These are phyloP conservation scores for Haberlea rhodopensis DNA, from an alignment of 257 asterid genomes.

Conservation along the genomic window DNA sequence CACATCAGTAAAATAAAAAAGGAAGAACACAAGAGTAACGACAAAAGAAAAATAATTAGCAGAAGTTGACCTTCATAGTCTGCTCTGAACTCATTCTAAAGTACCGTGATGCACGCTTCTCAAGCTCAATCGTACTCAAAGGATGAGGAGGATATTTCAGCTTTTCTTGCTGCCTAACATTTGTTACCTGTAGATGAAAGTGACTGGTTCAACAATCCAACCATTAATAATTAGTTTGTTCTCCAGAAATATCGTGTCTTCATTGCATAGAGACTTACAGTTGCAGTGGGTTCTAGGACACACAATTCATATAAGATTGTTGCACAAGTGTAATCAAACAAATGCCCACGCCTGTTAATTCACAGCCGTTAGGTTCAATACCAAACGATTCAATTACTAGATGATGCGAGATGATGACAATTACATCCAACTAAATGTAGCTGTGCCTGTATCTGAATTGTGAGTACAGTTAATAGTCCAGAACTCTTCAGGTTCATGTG, in stretches of 20 bases:
- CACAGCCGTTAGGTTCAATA: conserved; percentile 21
- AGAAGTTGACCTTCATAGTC: conserved; percentile 80
- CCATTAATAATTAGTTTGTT: conserved; percentile 19
- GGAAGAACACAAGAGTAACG: conserved; percentile 8
- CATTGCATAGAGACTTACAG: conserved; percentile 55
- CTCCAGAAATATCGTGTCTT: conserved; percentile 19
- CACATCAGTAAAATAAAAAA: conserved; percentile 19
- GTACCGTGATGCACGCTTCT: conserved; percentile 97
- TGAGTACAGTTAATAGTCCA: conserved; percentile 95
- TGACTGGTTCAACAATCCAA: conserved; percentile 21
- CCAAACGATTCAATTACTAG: conserved; percentile 14
- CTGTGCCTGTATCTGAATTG: conserved; percentile 76
- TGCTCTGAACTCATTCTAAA: conserved; percentile 91
- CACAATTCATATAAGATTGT: conserved; percentile 85
- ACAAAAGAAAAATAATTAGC: conserved; percentile 24
- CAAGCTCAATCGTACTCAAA: conserved; percentile 93
- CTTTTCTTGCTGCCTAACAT: conserved; percentile 72
- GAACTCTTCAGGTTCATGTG: conserved; percentile 96
- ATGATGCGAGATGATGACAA: conserved; percentile 29
- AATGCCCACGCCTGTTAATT: conserved; percentile 86
- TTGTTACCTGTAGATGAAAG: conserved; percentile 57
- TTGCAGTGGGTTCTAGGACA: conserved; percentile 74
- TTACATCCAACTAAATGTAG: conserved; percentile 90
- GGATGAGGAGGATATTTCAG: conserved; percentile 92
- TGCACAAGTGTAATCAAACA: conserved; percentile 94